Evolutionary conservation across 495 filamentous ascomycete genomes (phyloP), one percentile per base, ranked within the genome.

Genomic region (Apiosordaria backusii): DNA sequence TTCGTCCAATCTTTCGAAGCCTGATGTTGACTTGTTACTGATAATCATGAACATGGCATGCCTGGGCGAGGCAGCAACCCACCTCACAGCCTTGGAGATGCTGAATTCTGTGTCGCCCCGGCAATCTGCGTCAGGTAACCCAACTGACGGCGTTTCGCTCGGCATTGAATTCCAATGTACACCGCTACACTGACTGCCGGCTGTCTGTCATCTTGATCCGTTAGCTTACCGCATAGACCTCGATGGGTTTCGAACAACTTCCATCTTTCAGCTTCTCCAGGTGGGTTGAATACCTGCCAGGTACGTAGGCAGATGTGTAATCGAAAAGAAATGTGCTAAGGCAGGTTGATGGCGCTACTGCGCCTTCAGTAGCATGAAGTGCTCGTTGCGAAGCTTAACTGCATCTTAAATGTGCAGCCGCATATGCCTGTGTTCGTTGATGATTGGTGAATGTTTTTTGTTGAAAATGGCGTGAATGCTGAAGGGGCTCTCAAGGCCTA

Each of bases 401-500:
- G 57, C 57, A 59, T 18, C 57, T 59, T 18, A 59, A 24, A 7
- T 23, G 4, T 26, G 21, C 24, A 59, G 57, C 35, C 53, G 53
- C 19, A 21, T 9, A 22, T 57, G 53, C 9, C 23, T 24, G 23
- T 21, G 53, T 57, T n/a, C 15, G 23, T 59, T 27, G 57, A 16
- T 59, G 57, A 29, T 59, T 59, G 57, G 57, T 25, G n/a, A 15
- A n/a, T n/a, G n/a, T n/a, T n/a, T n/a, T n/a, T 24, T 26, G 57
- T 24, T 25, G 21, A 13, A 18, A 27, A 22, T 22, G 57, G 26
- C 23, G 26, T 59, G 18, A 21, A 23, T 13, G 53, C 21, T 57
- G 53, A 21, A 45, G 9, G 35, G 35, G 10, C 6, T 45, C 35
- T 45, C 5, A 45, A 15, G 35, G 10, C 9, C 29, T 35, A 35